Evolutionary conservation across 352 stramenopile species (phyloP).

Genomic region (Phytopythium delawarense): DNA sequence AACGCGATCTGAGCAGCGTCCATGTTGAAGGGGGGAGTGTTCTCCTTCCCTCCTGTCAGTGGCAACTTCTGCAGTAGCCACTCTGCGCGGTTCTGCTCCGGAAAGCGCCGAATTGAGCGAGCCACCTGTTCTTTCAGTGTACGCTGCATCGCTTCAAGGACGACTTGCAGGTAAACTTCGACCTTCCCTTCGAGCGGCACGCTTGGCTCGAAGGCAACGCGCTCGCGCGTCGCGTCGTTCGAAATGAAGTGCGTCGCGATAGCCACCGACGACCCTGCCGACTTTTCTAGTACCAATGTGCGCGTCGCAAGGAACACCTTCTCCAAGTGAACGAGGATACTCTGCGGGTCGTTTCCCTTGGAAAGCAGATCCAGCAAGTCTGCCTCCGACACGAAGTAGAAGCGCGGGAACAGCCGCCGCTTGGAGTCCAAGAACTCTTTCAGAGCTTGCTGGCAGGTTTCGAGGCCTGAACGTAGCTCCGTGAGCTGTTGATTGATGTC

Average conservation of each 20-base stretch:
- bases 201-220: slow-evolving; percentile 84
- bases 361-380: slow-evolving; percentile 94
- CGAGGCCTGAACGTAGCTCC: slow-evolving; percentile 72
- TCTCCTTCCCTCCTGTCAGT: slow-evolving; percentile 13
- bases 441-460: slow-evolving; percentile 92
- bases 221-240: slow-evolving; percentile 85
- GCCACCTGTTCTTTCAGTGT: slow-evolving; percentile 89
- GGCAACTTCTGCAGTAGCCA: slow-evolving; percentile 89
- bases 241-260: slow-evolving; percentile 88
- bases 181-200: slow-evolving; percentile 93
- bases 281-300: slow-evolving; percentile 62
- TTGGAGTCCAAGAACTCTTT: slow-evolving; percentile 95
- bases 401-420: slow-evolving; percentile 89
- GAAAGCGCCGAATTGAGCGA: slow-evolving; percentile 85
- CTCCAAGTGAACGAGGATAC: slow-evolving; percentile 89
- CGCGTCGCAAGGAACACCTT: slow-evolving; percentile 83
- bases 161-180: slow-evolving; percentile 92
- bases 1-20: slow-evolving; percentile 92
- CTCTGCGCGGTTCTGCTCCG: slow-evolving; percentile 86
- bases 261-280: slow-evolving; percentile 27
- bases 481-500: slow-evolving; percentile 72
- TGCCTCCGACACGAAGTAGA: slow-evolving; percentile 95
- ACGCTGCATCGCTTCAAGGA: slow-evolving; percentile 89
- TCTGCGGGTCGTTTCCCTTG: slow-evolving; percentile 86
- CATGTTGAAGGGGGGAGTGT: slow-evolving; percentile 30